Conservation (phyloP, 1,139 yeast genomes). For the Scheffersomyces stambukii region DNA sequence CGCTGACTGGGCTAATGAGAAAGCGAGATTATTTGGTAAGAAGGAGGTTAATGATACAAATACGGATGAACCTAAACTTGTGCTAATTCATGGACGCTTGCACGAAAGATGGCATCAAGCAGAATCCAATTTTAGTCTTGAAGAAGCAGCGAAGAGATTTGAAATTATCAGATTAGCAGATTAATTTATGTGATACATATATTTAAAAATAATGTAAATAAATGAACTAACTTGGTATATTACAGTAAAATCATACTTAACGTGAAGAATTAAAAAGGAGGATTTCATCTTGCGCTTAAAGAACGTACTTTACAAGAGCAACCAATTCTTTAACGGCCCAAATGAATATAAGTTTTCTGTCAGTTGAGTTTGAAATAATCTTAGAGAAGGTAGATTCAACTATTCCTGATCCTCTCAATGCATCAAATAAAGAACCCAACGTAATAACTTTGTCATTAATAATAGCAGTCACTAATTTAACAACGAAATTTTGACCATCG, state of each 20-base stretch:
- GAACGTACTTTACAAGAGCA: constrained; percentile 8
- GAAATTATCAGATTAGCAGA: constrained; percentile 11
- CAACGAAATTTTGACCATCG: constrained; percentile 18
- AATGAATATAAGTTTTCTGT: constrained; percentile 11
- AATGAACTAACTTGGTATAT: neutral
- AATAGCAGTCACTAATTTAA: constrained; percentile 16
- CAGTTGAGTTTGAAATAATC: constrained; percentile 9
- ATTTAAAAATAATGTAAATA: constrained; percentile 1
- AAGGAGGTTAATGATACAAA: constrained; percentile 20
- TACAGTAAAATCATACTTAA: neutral
- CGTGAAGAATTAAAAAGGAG: constrained; percentile 1
- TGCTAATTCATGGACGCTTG: constrained; percentile 32
- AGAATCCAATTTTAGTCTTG: constrained; percentile 14
- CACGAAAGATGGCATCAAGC: constrained; percentile 34
- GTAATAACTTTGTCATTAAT: constrained; percentile 17
- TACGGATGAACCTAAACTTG: constrained; percentile 37
- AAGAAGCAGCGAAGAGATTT: constrained; percentile 15
- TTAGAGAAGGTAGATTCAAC: constrained; percentile 9
- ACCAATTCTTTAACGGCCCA: constrained; percentile 13
- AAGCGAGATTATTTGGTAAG: constrained; percentile 38
- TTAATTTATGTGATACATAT: neutral
- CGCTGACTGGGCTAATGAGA: constrained; percentile 35
- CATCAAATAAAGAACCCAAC: constrained; percentile 8
- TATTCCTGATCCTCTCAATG: constrained; percentile 10
- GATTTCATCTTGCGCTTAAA: too few relatives aligned